Evolutionary conservation across 108 stramenopile species (phyloP).

Genomic region (Thalassiosira profunda): DNA sequence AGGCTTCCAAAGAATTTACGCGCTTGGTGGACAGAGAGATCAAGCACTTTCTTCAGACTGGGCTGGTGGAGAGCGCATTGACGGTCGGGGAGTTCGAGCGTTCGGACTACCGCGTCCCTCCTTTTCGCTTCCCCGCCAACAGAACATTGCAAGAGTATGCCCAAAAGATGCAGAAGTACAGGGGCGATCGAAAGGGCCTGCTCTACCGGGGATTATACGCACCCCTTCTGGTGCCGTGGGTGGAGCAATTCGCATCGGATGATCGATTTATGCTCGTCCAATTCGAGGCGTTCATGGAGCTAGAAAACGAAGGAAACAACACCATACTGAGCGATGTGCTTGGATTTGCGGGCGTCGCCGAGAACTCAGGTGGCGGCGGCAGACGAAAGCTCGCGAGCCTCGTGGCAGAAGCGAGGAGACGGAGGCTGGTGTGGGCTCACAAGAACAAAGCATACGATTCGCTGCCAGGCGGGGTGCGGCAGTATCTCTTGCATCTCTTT

Average conservation of each 20-base stretch:
- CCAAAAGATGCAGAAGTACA: not conserved
- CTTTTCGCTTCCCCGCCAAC: not conserved
- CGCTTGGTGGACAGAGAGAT: constrained; percentile 1
- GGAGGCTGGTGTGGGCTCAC: no score
- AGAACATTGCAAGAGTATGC: not conserved
- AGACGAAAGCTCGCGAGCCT: no score
- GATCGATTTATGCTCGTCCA: constrained; percentile 16
- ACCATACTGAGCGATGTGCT: not conserved
- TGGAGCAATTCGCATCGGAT: not conserved
- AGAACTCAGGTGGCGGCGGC: not conserved
- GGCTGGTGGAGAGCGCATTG: not conserved
- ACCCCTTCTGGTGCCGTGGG: constrained; percentile 12
- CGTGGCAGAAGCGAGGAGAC: no score
- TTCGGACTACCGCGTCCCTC: no score
- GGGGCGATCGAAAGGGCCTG: no score
- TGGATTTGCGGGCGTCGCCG: constrained; percentile 4
- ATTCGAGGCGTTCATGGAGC: no score
- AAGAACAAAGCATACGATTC: not conserved
- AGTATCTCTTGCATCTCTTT: constrained; percentile 1
- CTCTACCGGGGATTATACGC: constrained; percentile 12
- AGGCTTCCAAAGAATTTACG: no score
- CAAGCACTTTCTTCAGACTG: not conserved
- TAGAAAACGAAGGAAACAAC: not conserved
- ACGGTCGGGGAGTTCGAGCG: not conserved
- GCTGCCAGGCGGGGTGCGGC: no score